These are phyloP conservation scores for Hyphopichia fennica DNA, from an alignment of 1,139 yeast species.

Conservation along the genomic window DNA sequence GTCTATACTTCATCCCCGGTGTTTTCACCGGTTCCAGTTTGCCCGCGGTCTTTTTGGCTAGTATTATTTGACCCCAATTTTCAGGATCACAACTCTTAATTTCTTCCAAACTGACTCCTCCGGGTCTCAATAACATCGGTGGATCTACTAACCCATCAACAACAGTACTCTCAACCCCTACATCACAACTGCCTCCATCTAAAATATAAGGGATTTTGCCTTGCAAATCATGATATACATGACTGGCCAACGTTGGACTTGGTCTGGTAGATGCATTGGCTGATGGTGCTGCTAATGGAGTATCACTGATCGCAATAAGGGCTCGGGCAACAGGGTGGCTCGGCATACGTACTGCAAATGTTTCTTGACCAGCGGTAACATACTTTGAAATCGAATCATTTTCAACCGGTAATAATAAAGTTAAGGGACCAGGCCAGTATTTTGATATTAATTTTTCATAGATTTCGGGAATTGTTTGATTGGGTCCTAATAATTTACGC, in stretches of 20 bases:
- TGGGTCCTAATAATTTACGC: slow-evolving; percentile 49
- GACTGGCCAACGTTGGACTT: slow-evolving; percentile 85
- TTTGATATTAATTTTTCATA: slow-evolving; percentile 61
- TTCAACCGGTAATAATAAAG: slow-evolving; percentile 74
- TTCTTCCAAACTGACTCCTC: slow-evolving; percentile 84
- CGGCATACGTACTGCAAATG: slow-evolving; percentile 92
- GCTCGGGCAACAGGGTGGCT: slow-evolving; percentile 88
- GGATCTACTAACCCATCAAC: slow-evolving; percentile 84
- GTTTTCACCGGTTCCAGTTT: slow-evolving; percentile 76
- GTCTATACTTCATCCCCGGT: slow-evolving; percentile 97
- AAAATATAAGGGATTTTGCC: slow-evolving; percentile 82
- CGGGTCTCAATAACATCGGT: slow-evolving; percentile 89
- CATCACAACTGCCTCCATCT: slow-evolving; percentile 89
- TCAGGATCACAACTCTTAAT: slow-evolving; percentile 62
- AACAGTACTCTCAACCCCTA: slow-evolving; percentile 93
- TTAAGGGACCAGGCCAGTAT: slow-evolving; percentile 97
- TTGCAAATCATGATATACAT: slow-evolving; percentile 75
- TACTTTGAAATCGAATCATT: slow-evolving; percentile 59
- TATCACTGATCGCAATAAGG: slow-evolving; percentile 77
- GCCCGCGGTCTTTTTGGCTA: slow-evolving; percentile 68
- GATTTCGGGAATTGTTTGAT: slow-evolving; percentile 58
- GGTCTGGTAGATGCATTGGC: slow-evolving; percentile 97
- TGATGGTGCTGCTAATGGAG: slow-evolving; percentile 95
- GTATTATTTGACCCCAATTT: slow-evolving; percentile 59
- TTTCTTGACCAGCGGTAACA: slow-evolving; percentile 84